These are phyloP conservation scores for Ganoderma lucidum DNA, from an alignment of 1,284 basidiomycete species.

Conservation along the genomic window DNA sequence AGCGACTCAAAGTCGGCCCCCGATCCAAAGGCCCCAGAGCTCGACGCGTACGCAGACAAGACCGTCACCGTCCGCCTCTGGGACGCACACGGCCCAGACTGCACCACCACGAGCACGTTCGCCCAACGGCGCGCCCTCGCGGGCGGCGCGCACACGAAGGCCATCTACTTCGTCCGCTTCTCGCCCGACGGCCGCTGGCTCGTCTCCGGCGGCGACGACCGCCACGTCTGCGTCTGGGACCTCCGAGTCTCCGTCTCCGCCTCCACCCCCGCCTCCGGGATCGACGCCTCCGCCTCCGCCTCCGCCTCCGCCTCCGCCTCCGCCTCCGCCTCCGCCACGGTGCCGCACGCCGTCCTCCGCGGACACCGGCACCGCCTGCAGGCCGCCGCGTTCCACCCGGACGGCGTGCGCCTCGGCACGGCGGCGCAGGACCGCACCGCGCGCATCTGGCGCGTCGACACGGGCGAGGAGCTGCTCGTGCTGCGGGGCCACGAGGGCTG, in stretches of 20 bases:
- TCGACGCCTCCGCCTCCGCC: too few species aligned
- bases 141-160: background rate
- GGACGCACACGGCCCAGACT: background rate
- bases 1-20: too few species aligned
- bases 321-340: background rate
- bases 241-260: background rate
- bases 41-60: background rate
- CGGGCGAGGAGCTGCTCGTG: slow-evolving; percentile 31
- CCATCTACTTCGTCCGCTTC: background rate
- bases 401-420: slow-evolving; percentile 34
- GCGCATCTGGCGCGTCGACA: slow-evolving; percentile 31
- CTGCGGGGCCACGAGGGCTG: slow-evolving; percentile 27
- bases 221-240: slow-evolving; percentile 2
- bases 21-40: background rate
- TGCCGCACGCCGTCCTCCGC: background rate
- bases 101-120: too few species aligned
- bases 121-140: background rate
- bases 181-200: slow-evolving; percentile 6
- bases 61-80: background rate
- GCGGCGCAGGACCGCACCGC: slow-evolving; percentile 35
- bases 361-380: slow-evolving; percentile 15
- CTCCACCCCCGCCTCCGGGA: background rate
- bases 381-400: slow-evolving; percentile 36
- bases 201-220: background rate
- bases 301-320: too few species aligned